Base-by-base conservation (phyloP, 768 basidiomycete species). In the Tricholoma flavovirens region DNA sequence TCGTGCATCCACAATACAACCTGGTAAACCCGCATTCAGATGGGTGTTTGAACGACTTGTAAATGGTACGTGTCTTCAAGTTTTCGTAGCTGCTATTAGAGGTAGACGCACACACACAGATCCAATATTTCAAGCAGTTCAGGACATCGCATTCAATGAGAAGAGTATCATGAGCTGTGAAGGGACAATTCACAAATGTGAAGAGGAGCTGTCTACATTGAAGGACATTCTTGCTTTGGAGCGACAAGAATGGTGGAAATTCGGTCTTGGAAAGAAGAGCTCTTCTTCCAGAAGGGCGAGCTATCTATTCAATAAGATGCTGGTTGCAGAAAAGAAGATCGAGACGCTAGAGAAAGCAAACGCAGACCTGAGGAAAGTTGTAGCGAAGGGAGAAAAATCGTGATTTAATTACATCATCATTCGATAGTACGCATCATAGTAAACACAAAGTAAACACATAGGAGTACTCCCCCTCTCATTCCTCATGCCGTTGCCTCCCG, bases 1-100 rank as follows among this genome's bases (percentile, higher is more conserved):
- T 29, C 86, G 92, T 14, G 90, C 95, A 1, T 85, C 91, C 1
- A 79, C 77, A 2, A 89, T 98, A 61, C 79, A 82, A 45, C 92
- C 97, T 1, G 97, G 97, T 26, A 94, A 88, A 69, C 97, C 97
- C 0, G 84, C 98, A 0, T 88, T 90, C 66, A 81, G 81, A 71
- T 88, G 83, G 64, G 92, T 91, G 4, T 99, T 97, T 67, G 79
- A 90, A 61, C 79, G 83, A 40, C 78, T 98, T 2, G 87, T 88
- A 0, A 75, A 86, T 46, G 94, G 93, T 90, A 62, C 43, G 77
- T n/a, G 6, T 38, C 63, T 42, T 26, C 24, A 26, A 26, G 24
- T 15, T 43, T 21, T 46, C 64, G 55, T 24, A 2, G 45, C 24
- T 24, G 3, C 24, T 26, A 11, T 5, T 4, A 4, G 24, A 12